These are phyloP conservation scores for Pisolithus marmoratus DNA, from an alignment of 768 basidiomycete genomes.

Conservation along the genomic window DNA sequence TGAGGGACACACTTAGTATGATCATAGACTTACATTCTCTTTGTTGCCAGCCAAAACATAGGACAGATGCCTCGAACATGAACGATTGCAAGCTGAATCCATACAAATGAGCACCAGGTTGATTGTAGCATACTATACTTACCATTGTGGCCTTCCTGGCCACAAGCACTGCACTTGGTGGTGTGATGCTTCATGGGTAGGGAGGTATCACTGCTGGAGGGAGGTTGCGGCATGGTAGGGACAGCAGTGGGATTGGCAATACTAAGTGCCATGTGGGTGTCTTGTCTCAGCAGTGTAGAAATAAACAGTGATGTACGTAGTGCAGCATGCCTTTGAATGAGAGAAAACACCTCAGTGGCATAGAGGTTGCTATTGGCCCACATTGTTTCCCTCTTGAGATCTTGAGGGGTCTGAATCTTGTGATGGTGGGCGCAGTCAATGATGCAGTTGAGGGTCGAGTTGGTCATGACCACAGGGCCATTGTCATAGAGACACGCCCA, in stretches of 20 bases:
- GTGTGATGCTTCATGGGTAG: neutral
- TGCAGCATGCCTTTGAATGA: neutral
- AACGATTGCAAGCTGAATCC: no score
- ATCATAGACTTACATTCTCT: no score
- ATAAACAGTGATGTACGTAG: neutral
- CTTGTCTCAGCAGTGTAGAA: neutral
- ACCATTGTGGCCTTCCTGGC: constrained; percentile 5
- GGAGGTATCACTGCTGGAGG: neutral
- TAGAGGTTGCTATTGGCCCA: constrained; percentile 9
- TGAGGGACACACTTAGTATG: no score
- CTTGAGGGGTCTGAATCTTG: constrained; percentile 3
- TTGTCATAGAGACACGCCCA: constrained; percentile 1
- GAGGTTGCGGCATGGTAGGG: no score
- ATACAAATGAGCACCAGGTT: neutral
- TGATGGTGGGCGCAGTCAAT: constrained; percentile 19
- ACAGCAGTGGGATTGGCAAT: neutral
- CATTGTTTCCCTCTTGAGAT: constrained; percentile 13
- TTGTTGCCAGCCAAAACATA: no score
- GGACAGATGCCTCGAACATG: no score
- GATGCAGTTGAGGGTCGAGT: constrained; percentile 14
- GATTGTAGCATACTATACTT: neutral
- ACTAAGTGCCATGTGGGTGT: neutral
- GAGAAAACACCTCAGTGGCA: neutral
- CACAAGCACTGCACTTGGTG: constrained; percentile 4
- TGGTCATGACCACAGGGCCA: constrained; percentile 14